phyloP scores from a whole-genome alignment of 2,329 filamentous ascomycete genomes.

The Verruconis gallopava region DNA sequence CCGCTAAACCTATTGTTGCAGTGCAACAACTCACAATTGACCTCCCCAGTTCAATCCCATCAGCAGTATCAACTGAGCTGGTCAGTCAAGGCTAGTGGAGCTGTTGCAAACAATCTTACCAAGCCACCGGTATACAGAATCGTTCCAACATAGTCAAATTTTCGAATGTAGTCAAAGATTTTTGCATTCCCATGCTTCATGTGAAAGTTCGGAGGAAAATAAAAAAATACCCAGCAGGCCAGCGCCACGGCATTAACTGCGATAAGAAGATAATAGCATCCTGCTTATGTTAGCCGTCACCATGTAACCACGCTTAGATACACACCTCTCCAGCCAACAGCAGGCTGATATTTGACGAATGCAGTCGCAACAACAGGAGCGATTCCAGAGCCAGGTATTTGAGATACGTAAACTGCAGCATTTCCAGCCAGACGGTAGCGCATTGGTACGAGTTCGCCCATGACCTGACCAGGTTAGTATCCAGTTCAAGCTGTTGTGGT shows the following conservation, averaged over 20 bases:
- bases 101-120: conserved; percentile 9
- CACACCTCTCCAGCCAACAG: conserved; percentile 15
- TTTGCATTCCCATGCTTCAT: conserved; percentile 11
- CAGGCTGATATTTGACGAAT: conserved; percentile 13
- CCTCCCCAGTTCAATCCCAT: conserved; percentile 34
- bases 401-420: conserved; percentile 14
- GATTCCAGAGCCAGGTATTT: conserved; percentile 12
- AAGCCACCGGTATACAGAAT: conserved; percentile 30
- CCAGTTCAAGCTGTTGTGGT: not conserved
- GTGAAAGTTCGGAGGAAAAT: conserved; percentile 10
- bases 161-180: conserved; percentile 8
- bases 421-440: conserved; percentile 14
- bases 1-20: conserved; percentile 7
- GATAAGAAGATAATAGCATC: conserved; percentile 11
- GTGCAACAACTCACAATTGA: conserved; percentile 8
- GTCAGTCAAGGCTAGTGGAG: not conserved
- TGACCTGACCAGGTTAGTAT: conserved; percentile 4
- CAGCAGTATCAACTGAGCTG: conserved; percentile 26
- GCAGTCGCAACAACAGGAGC: conserved; percentile 13
- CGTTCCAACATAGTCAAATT: conserved; percentile 29
- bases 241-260: conserved; percentile 7
- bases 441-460: conserved; percentile 14
- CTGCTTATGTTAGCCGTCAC: too few relatives aligned
- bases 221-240: conserved; percentile 9
- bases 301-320: too few relatives aligned